Percentiles rank a stretch among this genome's conserved stretches.
phyloP scores from a whole-genome alignment of 306 rosid genomes.

The Delonix regia region DNA sequence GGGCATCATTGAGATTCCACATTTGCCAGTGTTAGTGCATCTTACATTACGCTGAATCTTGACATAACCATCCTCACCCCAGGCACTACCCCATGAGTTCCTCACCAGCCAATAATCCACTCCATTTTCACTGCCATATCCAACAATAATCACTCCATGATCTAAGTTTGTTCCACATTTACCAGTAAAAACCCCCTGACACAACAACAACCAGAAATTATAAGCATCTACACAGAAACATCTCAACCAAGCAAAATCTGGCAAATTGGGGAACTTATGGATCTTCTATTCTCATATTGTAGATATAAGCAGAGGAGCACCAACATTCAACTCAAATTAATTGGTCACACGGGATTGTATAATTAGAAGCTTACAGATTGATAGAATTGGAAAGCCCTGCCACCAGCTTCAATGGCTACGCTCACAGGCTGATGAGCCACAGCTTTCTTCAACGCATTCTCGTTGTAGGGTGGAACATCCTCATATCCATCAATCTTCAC shows the following conservation, averaged over 20 bases:
- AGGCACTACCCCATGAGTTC: constrained; percentile 66
- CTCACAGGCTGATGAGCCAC: constrained; percentile 55
- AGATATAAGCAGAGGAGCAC: too few species aligned
- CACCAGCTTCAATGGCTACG: constrained; percentile 57
- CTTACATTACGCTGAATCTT: constrained; percentile 54
- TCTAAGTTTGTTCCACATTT: constrained; percentile 57
- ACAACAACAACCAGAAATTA: neutral
- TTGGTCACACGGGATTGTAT: too few species aligned
- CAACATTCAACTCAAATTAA: too few species aligned
- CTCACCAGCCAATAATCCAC: constrained; percentile 72
- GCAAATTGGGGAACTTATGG: neutral
- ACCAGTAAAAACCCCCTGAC: constrained; percentile 67
- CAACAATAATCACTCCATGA: constrained; percentile 69
- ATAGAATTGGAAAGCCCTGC: constrained; percentile 65
- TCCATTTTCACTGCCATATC: constrained; percentile 66
- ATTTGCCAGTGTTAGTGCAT: constrained; percentile 48
- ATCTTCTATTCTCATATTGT: too few species aligned
- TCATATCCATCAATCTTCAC: constrained; percentile 81
- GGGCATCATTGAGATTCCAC: constrained; percentile 64
- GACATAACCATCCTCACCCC: constrained; percentile 74
- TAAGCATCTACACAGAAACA: neutral
- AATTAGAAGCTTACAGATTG: neutral
- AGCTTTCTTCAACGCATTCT: constrained; percentile 56
- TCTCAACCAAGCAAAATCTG: neutral
- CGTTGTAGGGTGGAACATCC: constrained; percentile 70